These are phyloP conservation scores for Cruciata laevipes DNA, from an alignment of 257 asterid species.

Conservation along the genomic window DNA sequence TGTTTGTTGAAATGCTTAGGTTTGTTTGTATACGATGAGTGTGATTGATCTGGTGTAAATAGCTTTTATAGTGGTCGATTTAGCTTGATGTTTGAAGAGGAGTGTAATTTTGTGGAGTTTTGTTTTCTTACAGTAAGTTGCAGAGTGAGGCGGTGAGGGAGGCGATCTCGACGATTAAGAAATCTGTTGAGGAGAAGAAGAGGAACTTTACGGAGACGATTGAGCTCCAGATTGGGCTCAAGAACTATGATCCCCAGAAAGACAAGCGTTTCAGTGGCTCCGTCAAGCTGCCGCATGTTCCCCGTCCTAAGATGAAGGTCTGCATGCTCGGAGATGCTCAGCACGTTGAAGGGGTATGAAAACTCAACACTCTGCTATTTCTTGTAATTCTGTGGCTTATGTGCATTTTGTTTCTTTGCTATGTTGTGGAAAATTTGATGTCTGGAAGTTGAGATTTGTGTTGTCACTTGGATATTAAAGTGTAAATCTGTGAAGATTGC, in stretches of 20 bases:
- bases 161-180: constrained; percentile 16
- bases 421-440: background rate
- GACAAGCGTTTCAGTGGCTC: constrained; percentile 34
- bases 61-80: too few relatives aligned
- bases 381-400: background rate
- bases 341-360: constrained; percentile 26
- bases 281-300: constrained; percentile 30
- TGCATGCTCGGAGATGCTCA: constrained; percentile 41
- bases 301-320: constrained; percentile 33
- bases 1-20: background rate
- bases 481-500: too few relatives aligned
- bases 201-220: constrained; percentile 22
- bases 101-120: background rate
- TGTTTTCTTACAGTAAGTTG: constrained; percentile 20
- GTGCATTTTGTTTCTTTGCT: background rate
- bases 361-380: too few relatives aligned
- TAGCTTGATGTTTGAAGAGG: background rate
- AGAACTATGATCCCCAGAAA: constrained; percentile 30
- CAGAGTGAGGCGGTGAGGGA: constrained; percentile 32
- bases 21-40: background rate
- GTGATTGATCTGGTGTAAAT: background rate
- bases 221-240: constrained; percentile 30
- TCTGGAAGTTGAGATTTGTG: background rate
- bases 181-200: constrained; percentile 14
- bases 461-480: background rate